Percentiles rank a stretch among this genome's conserved stretches.
phyloP scores from a whole-genome alignment of 164 flowering plant genomes.

The Annona cherimola region DNA sequence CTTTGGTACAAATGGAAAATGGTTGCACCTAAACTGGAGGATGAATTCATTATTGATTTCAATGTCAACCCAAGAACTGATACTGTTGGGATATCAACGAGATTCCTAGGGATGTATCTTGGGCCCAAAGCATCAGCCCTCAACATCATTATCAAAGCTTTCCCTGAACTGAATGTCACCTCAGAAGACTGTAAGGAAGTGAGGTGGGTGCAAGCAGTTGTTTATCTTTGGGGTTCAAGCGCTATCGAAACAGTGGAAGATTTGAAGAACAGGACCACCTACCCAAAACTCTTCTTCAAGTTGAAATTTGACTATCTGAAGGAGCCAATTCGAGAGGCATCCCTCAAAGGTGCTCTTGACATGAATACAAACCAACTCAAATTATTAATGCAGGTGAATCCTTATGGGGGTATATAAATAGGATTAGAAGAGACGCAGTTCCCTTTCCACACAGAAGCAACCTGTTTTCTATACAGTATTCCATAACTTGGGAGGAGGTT shows the following conservation, averaged over 20 bases:
- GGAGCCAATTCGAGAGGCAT: slow-evolving; percentile 9
- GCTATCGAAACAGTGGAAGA: slow-evolving; percentile 1
- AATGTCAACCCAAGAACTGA: not conserved
- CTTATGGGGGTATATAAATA: slow-evolving; percentile 24
- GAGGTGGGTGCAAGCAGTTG: slow-evolving; percentile 12
- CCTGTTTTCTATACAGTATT: slow-evolving; percentile 11
- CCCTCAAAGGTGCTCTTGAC: slow-evolving; percentile 1
- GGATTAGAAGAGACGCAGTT: slow-evolving; percentile 8
- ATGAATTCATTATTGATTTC: slow-evolving; percentile 11
- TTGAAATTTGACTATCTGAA: slow-evolving; percentile 2
- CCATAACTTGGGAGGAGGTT: slow-evolving; percentile 9
- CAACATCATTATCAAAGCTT: not conserved
- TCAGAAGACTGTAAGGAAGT: slow-evolving; percentile 3
- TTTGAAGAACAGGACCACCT: not conserved
- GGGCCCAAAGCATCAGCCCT: not conserved
- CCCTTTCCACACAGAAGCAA: slow-evolving; percentile 24
- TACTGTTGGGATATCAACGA: too few relatives aligned
- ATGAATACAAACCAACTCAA: not conserved
- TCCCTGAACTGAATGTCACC: slow-evolving; percentile 9
- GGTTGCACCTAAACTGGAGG: slow-evolving; percentile 2
- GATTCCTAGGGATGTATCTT: not conserved
- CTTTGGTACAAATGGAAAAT: slow-evolving; percentile 9
- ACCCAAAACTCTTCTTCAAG: slow-evolving; percentile 4
- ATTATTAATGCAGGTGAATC: slow-evolving; percentile 2
- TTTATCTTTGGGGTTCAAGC: not conserved